Evolutionary conservation across 495 filamentous ascomycete species (phyloP).

Genomic region (Stereocaulon alpinum): DNA sequence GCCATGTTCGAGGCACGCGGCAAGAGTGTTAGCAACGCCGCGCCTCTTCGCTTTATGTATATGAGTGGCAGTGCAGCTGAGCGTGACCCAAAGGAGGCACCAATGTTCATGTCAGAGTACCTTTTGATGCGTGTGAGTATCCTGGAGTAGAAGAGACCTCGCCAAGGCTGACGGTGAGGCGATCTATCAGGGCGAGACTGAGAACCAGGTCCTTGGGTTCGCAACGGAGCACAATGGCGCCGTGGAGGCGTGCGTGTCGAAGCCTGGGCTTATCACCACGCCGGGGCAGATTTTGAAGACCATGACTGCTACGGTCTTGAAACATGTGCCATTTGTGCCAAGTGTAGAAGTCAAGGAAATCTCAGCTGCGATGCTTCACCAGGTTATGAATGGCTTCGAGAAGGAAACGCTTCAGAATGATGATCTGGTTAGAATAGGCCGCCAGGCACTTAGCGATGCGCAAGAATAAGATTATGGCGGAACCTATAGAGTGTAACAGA

Average conservation of each 20-base stretch:
- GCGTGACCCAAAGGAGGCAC: slow-evolving; percentile 32
- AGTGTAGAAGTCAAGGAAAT: slow-evolving; percentile 31
- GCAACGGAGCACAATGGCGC: slow-evolving; percentile 26
- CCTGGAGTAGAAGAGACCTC: background rate
- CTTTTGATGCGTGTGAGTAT: slow-evolving; percentile 31
- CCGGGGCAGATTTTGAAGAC: slow-evolving; percentile 15
- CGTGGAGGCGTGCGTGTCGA: slow-evolving; percentile 31
- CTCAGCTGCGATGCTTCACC: slow-evolving; percentile 35
- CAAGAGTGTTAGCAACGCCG: slow-evolving; percentile 16
- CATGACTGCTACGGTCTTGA: slow-evolving; percentile 8
- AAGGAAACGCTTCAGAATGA: slow-evolving; percentile 37
- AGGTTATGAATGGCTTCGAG: slow-evolving; percentile 35
- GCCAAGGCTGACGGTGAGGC: background rate
- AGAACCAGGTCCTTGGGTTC: slow-evolving; percentile 32
- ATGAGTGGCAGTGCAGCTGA: slow-evolving; percentile 33
- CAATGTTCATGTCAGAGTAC: slow-evolving; percentile 29
- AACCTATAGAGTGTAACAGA: too few relatives aligned
- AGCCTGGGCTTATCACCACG: slow-evolving; percentile 31
- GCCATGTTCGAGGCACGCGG: slow-evolving; percentile 24
- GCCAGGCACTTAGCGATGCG: slow-evolving; percentile 2
- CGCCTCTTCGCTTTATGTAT: slow-evolving; percentile 39
- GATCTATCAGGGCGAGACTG: slow-evolving; percentile 31
- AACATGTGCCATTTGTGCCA: slow-evolving; percentile 21
- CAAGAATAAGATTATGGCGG: background rate
- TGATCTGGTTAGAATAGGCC: slow-evolving; percentile 36